A percentile compares a stretch with the other conserved stretches of the same genome.
Evolutionary conservation across 768 basidiomycete genomes (phyloP).

Genomic region (Psilocybe cubensis): DNA sequence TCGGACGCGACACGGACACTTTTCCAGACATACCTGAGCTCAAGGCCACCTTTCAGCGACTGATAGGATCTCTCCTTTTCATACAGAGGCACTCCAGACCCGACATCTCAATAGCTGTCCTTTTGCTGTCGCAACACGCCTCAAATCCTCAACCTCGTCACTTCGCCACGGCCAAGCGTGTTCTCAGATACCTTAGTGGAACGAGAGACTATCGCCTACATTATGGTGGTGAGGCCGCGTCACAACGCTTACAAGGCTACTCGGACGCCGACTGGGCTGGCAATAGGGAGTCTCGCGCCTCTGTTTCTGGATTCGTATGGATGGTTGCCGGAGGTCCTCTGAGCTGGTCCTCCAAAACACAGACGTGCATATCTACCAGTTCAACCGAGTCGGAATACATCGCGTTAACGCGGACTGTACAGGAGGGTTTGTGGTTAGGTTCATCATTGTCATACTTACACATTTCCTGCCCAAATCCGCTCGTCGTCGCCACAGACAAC

Average conservation of each 20-base stretch:
- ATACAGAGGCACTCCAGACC: conserved; percentile 34
- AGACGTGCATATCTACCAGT: conserved; percentile 28
- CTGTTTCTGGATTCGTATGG: conserved; percentile 35
- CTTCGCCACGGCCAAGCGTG: conserved; percentile 39
- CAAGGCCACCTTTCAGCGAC: conserved; percentile 26
- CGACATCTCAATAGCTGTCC: conserved; percentile 42
- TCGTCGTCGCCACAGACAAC: no score
- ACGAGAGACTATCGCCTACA: conserved; percentile 5
- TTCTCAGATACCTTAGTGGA: conserved; percentile 43
- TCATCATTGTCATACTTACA: no score
- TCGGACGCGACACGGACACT: conserved; percentile 32
- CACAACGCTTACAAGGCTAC: conserved; percentile 4
- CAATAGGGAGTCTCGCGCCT: conserved; percentile 26
- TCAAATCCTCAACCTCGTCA: conserved; percentile 34
- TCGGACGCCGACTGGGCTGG: conserved; percentile 23
- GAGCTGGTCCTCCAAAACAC: conserved; percentile 37
- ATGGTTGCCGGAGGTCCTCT: conserved; percentile 32
- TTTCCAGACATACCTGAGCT: conserved; percentile 19
- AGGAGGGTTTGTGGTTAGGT: no score
- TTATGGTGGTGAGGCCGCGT: neutral
- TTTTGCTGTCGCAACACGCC: conserved; percentile 33
- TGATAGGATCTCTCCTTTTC: conserved; percentile 29
- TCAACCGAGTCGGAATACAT: conserved; percentile 39
- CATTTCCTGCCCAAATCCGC: no score
- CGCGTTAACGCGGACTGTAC: no score